Evolutionary conservation across 2,329 filamentous ascomycete genomes (phyloP).

Genomic region (Venturia carpophila): DNA sequence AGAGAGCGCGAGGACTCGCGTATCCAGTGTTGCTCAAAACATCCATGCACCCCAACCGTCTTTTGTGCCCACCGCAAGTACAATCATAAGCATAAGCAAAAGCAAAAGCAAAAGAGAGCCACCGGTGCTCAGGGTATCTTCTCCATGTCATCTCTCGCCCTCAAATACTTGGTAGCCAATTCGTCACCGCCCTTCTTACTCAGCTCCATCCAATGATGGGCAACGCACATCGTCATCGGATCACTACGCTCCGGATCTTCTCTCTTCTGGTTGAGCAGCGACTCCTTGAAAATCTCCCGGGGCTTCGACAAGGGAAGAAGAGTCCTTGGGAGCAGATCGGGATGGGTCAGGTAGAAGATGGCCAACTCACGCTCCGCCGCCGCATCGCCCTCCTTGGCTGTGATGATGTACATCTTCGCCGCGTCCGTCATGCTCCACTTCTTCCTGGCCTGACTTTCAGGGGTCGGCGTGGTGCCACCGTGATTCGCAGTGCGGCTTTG

Average conservation of each 20-base stretch:
- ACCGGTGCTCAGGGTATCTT: conserved; percentile 39
- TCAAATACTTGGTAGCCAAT: conserved; percentile 72
- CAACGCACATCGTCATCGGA: conserved; percentile 83
- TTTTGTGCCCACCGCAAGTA: background rate
- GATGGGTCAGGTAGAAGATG: conserved; percentile 86
- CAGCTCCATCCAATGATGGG: conserved; percentile 94
- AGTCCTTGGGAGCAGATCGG: conserved; percentile 71
- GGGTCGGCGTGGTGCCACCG: conserved; percentile 11
- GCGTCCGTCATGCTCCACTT: conserved; percentile 71
- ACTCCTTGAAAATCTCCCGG: conserved; percentile 78
- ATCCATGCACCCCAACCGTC: background rate
- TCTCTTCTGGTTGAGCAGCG: conserved; percentile 59
- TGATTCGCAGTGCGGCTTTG: conserved; percentile 45
- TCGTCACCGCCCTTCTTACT: conserved; percentile 80
- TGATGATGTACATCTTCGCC: conserved; percentile 83
- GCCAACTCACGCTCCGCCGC: conserved; percentile 88
- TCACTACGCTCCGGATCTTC: conserved; percentile 62
- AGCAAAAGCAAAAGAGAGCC: conserved; percentile 5
- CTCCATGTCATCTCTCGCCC: conserved; percentile 59
- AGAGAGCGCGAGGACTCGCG: background rate
- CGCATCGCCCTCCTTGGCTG: conserved; percentile 82
- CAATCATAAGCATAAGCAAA: background rate
- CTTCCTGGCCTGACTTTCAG: conserved; percentile 28
- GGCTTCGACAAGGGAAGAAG: conserved; percentile 78
- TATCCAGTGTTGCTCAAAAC: background rate